Percentiles rank a stretch among this genome's conserved stretches.
phyloP scores from a whole-genome alignment of 2,329 filamentous ascomycete species.

The Mollisiaceae sp. region DNA sequence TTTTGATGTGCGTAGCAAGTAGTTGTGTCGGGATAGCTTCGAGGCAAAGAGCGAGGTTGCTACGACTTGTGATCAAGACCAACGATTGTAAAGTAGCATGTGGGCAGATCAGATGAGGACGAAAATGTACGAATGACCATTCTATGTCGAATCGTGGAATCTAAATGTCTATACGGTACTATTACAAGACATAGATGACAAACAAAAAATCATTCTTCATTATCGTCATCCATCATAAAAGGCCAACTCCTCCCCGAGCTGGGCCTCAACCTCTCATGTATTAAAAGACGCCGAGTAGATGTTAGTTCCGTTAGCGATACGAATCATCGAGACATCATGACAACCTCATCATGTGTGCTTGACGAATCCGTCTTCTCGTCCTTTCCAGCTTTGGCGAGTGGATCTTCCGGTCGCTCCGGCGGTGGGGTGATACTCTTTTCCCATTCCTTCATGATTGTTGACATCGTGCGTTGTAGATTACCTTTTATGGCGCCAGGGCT shows the following conservation, averaged over 20 bases:
- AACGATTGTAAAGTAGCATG: neutral
- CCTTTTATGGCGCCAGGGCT: slow-evolving; percentile 74
- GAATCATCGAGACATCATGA: slow-evolving; percentile 36
- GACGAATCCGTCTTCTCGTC: slow-evolving; percentile 42
- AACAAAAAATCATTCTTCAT: slow-evolving; percentile 9
- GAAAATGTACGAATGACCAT: neutral
- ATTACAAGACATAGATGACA: neutral
- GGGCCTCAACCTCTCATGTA: neutral
- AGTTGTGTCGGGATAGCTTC: too few relatives aligned
- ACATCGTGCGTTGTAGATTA: slow-evolving; percentile 82
- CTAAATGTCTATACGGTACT: neutral
- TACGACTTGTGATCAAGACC: neutral
- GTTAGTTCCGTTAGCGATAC: neutral
- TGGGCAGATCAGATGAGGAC: neutral
- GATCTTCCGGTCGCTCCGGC: slow-evolving; percentile 28
- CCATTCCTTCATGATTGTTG: slow-evolving; percentile 88
- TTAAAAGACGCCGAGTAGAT: neutral
- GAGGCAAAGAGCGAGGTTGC: too few relatives aligned
- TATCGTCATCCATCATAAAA: slow-evolving; percentile 11
- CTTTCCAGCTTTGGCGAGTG: slow-evolving; percentile 10
- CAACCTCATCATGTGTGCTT: slow-evolving; percentile 41
- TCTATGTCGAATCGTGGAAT: slow-evolving; percentile 7
- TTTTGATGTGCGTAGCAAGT: too few relatives aligned
- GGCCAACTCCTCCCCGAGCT: neutral
- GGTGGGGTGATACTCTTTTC: slow-evolving; percentile 75